Percentiles rank a stretch among this genome's conserved stretches.
phyloP scores from a whole-genome alignment of 2,329 filamentous ascomycete genomes.

The Colletotrichum sp. region DNA sequence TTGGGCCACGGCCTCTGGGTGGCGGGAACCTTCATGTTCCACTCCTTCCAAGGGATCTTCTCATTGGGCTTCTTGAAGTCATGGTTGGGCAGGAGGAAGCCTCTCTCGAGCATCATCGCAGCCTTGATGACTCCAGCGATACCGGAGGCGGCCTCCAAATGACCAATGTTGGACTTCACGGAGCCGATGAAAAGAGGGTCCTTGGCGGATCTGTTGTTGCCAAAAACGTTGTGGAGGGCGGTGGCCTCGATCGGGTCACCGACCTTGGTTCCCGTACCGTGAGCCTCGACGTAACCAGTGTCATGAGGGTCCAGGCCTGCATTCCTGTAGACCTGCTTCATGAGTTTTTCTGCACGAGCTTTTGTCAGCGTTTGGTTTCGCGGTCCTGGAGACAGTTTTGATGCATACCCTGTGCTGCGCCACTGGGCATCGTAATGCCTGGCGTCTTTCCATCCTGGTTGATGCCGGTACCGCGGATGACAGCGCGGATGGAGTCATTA shows the following conservation, averaged over 20 bases:
- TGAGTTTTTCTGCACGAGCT: conserved; percentile 38
- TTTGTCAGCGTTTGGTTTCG: conserved; percentile 20
- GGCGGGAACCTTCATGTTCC: conserved; percentile 53
- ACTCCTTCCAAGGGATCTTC: conserved; percentile 53
- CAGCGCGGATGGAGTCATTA: conserved; percentile 57
- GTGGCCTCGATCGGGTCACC: conserved; percentile 62
- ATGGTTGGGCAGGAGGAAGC: conserved; percentile 53
- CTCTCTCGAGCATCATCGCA: conserved; percentile 54
- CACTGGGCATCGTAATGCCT: conserved; percentile 62
- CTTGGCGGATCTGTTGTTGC: conserved; percentile 24
- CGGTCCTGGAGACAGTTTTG: neutral
- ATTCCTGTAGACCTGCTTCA: conserved; percentile 40
- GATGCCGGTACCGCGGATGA: conserved; percentile 54
- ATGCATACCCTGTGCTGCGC: conserved; percentile 46
- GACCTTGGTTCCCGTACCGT: conserved; percentile 60
- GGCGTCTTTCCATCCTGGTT: conserved; percentile 63
- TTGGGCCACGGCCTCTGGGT: conserved; percentile 50
- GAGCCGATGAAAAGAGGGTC: conserved; percentile 50
- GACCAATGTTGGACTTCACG: conserved; percentile 57
- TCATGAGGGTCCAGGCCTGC: conserved; percentile 29
- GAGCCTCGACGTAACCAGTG: conserved; percentile 50
- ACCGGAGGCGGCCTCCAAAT: conserved; percentile 57
- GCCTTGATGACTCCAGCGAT: conserved; percentile 58
- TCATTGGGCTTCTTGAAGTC: conserved; percentile 55
- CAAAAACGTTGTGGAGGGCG: conserved; percentile 50